phyloP scores from a whole-genome alignment of 2,329 filamentous ascomycete species.

The Paecilomyces dactylethromorphus region DNA sequence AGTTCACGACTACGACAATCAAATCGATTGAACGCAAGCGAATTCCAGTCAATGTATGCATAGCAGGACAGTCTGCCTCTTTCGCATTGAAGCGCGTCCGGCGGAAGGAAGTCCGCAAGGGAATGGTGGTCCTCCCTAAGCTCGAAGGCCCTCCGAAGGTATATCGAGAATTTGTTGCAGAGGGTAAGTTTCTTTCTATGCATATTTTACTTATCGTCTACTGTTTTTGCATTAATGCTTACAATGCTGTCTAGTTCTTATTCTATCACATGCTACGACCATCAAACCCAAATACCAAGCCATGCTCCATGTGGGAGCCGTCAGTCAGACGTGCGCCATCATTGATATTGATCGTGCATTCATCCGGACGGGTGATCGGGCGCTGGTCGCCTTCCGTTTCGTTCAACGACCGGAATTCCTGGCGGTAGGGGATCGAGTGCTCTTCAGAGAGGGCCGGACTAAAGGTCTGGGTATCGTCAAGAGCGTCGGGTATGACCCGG shows the following conservation, averaged over 20 bases:
- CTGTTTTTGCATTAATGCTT: neutral
- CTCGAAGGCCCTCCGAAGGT: constrained; percentile 69
- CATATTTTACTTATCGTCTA: neutral
- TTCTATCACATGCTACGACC: constrained; percentile 90
- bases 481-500: constrained; percentile 75
- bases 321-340: constrained; percentile 92
- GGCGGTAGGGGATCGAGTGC: constrained; percentile 75
- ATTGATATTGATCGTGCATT: constrained; percentile 96
- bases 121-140: constrained; percentile 92
- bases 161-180: constrained; percentile 69
- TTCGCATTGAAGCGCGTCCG: constrained; percentile 85
- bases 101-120: constrained; percentile 89
- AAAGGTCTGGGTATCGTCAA: constrained; percentile 96
- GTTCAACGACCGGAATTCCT: constrained; percentile 92
- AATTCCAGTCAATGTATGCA: constrained; percentile 78
- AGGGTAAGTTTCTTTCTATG: constrained; percentile 48
- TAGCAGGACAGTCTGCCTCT: constrained; percentile 85
- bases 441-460: constrained; percentile 91
- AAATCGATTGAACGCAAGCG: constrained; percentile 93
- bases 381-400: constrained; percentile 88
- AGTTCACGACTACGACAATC: constrained; percentile 80
- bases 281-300: constrained; percentile 97
- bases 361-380: constrained; percentile 91
- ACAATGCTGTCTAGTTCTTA: constrained; percentile 60
- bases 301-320: constrained; percentile 93